A percentile compares a stretch with the other conserved stretches of the same genome.
These are phyloP conservation scores for Symmetrospora coprosmae DNA, from an alignment of 768 basidiomycete genomes.

Conservation along the genomic window DNA sequence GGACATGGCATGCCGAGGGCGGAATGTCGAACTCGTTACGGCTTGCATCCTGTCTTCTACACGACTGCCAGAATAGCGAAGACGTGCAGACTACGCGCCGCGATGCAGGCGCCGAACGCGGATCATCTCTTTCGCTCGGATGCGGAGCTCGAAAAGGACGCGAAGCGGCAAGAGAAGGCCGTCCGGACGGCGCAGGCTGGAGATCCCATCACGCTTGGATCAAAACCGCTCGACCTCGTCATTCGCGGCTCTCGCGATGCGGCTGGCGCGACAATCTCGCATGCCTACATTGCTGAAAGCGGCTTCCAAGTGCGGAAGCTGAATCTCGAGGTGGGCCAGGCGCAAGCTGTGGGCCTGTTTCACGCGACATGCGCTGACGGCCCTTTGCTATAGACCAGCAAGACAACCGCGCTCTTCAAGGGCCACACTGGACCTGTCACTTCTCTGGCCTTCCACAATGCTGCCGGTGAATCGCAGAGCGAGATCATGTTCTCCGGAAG, in stretches of 20 bases:
- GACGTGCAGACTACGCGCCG: too few relatives aligned
- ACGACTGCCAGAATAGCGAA: too few relatives aligned
- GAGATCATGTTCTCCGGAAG: constrained; percentile 69
- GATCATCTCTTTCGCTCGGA: constrained; percentile 15
- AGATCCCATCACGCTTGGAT: constrained; percentile 58
- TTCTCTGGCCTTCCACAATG: constrained; percentile 51
- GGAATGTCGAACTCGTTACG: too few relatives aligned
- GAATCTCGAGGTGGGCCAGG: constrained; percentile 63
- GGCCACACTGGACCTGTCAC: constrained; percentile 87
- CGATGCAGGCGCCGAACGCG: background rate
- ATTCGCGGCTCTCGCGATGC: too few relatives aligned
- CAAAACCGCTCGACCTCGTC: constrained; percentile 59
- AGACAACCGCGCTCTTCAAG: constrained; percentile 56
- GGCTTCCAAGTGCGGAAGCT: constrained; percentile 58
- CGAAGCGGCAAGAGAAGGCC: constrained; percentile 10
- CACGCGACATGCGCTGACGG: too few relatives aligned
- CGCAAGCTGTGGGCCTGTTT: too few relatives aligned
- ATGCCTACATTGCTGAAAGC: constrained; percentile 80
- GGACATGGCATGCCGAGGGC: too few relatives aligned
- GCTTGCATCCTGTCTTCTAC: too few relatives aligned
- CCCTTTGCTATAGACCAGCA: constrained; percentile 51
- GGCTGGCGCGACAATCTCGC: constrained; percentile 42
- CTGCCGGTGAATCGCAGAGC: constrained; percentile 38
- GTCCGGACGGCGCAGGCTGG: constrained; percentile 48
- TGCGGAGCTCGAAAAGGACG: constrained; percentile 6